phyloP scores from a whole-genome alignment of 441 rosid species.

The Rhodomyrtus psidioides region DNA sequence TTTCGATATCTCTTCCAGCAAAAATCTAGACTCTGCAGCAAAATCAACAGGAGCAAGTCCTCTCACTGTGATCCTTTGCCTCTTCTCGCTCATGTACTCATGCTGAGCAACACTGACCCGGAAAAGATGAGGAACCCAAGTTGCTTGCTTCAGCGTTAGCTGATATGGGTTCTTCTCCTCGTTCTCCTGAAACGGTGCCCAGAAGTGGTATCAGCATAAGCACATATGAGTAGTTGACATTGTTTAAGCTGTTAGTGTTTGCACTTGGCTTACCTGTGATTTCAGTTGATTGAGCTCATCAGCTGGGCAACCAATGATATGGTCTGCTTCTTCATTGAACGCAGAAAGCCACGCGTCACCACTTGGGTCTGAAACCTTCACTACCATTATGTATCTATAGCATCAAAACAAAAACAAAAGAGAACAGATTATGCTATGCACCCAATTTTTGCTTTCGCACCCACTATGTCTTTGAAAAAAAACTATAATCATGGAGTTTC shows the following conservation, averaged over 20 bases:
- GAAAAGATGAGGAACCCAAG: conserved; percentile 75
- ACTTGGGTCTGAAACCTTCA: conserved; percentile 60
- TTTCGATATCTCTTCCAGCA: conserved; percentile 79
- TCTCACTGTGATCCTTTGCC: conserved; percentile 78
- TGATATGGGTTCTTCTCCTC: conserved; percentile 46
- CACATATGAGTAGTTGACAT: not conserved
- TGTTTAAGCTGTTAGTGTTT: not conserved
- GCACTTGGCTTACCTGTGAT: conserved; percentile 41
- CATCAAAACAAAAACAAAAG: not conserved
- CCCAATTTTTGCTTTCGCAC: not conserved
- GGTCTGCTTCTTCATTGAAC: conserved; percentile 80
- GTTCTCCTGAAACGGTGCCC: conserved; percentile 32
- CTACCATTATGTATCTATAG: conserved; percentile 66
- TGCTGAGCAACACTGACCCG: conserved; percentile 62
- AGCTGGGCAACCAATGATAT: conserved; percentile 72
- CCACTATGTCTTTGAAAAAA: not conserved
- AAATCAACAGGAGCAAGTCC: conserved; percentile 68
- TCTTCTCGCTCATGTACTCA: conserved; percentile 82
- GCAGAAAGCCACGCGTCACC: conserved; percentile 79
- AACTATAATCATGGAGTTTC: not conserved
- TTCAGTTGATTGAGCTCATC: conserved; percentile 70
- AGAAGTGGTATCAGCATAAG: not conserved
- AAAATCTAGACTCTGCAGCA: conserved; percentile 57
- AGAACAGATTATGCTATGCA: not conserved
- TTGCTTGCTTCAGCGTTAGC: conserved; percentile 61